Evolutionary conservation across 345 rosid genomes (phyloP).

Genomic region (Acer negundo): DNA sequence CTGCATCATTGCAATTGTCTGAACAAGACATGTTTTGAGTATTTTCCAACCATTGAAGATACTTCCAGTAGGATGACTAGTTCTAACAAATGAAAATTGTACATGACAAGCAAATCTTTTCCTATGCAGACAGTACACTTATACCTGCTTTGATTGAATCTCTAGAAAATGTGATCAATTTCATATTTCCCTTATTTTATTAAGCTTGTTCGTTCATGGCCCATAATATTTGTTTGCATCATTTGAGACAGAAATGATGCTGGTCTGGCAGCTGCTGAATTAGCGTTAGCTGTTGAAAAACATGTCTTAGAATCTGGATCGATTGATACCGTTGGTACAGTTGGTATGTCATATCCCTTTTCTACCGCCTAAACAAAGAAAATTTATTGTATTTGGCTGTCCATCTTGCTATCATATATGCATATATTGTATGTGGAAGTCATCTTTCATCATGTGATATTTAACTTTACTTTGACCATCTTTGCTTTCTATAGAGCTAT

Average conservation of each 20-base stretch:
- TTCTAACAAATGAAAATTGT: neutral
- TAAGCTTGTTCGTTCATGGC: neutral
- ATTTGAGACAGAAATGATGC: conserved; percentile 73
- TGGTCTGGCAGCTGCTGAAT: conserved; percentile 94
- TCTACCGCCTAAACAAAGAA: neutral
- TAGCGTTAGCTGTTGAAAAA: conserved; percentile 88
- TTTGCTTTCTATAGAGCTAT: neutral
- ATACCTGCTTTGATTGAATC: conserved; percentile 1
- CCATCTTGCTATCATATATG: neutral
- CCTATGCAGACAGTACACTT: neutral
- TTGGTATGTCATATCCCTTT: conserved; percentile 49
- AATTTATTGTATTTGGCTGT: neutral
- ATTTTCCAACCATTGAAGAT: neutral
- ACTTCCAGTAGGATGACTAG: neutral
- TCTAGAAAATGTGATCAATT: neutral
- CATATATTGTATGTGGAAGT: neutral
- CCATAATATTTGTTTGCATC: conserved; percentile 11
- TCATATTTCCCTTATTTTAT: neutral
- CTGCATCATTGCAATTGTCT: neutral
- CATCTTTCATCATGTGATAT: neutral
- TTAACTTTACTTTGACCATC: conserved; percentile 2
- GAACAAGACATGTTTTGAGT: neutral
- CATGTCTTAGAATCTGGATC: conserved; percentile 87
- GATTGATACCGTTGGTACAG: conserved; percentile 92
- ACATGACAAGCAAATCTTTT: neutral